phyloP scores from a whole-genome alignment of 2,329 filamentous ascomycete genomes.

The Gaeumannomyces sp. region DNA sequence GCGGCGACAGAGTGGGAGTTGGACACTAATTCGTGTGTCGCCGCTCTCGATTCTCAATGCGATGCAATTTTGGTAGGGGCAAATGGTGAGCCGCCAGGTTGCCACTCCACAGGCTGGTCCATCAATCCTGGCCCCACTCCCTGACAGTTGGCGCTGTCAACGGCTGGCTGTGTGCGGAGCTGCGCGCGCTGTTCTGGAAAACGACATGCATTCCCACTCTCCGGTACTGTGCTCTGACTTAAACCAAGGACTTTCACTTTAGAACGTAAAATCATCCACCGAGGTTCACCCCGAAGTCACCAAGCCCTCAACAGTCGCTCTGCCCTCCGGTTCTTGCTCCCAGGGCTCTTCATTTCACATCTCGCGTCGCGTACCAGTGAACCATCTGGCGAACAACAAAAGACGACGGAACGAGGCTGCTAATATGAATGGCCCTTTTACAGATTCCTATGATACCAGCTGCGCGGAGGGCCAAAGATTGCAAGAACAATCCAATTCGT shows the following conservation, averaged over 20 bases:
- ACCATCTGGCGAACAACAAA: neutral
- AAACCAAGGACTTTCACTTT: neutral
- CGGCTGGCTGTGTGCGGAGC: too few relatives aligned
- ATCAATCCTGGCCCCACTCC: neutral
- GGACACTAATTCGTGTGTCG: neutral
- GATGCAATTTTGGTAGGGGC: neutral
- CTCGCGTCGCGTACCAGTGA: neutral
- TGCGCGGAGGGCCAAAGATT: neutral
- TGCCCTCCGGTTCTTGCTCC: neutral
- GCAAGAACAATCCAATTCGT: neutral
- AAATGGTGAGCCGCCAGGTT: neutral
- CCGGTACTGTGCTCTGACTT: too few relatives aligned
- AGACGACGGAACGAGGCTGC: neutral
- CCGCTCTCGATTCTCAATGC: neutral
- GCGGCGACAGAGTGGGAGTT: constrained; percentile 1
- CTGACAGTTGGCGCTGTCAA: neutral
- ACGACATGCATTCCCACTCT: too few relatives aligned
- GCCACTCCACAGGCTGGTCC: neutral
- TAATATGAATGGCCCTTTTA: too few relatives aligned
- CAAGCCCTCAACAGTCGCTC: too few relatives aligned
- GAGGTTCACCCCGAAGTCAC: neutral
- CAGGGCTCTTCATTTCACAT: too few relatives aligned
- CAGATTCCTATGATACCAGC: neutral
- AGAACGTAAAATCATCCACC: neutral
- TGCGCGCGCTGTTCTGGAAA: too few relatives aligned